Percentiles rank a stretch among this genome's conserved stretches.
Conservation (phyloP, 495 filamentous ascomycete genomes). For the Trichoderma gamsii region DNA sequence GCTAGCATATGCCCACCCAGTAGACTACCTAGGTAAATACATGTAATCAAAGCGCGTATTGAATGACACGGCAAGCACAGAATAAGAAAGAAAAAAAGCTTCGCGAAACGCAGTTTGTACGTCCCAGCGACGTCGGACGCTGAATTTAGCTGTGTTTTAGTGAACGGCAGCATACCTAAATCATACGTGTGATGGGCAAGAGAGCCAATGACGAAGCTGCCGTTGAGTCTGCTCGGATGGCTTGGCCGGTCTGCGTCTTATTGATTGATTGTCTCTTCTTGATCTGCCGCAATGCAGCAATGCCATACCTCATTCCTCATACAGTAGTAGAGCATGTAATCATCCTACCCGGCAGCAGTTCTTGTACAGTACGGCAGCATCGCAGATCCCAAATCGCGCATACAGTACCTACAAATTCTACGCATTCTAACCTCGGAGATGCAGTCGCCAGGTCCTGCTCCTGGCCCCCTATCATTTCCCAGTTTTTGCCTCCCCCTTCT, state of each 20-base stretch:
- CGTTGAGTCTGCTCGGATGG: background rate
- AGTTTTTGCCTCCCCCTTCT: background rate
- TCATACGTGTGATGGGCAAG: background rate
- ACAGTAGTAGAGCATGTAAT: too few species aligned
- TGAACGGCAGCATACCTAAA: slow-evolving; percentile 9
- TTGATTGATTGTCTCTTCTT: too few species aligned
- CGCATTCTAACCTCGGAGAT: background rate
- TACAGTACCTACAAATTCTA: too few species aligned
- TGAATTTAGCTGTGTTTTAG: background rate
- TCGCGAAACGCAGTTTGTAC: background rate
- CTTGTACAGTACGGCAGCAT: background rate
- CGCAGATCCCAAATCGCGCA: background rate
- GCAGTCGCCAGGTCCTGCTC: background rate
- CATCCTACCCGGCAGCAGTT: too few species aligned
- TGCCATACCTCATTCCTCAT: too few species aligned
- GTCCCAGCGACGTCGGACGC: slow-evolving; percentile 9
- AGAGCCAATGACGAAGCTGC: background rate
- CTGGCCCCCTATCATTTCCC: background rate
- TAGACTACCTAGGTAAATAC: background rate
- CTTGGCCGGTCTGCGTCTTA: too few species aligned
- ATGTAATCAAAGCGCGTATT: background rate
- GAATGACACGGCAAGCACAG: background rate
- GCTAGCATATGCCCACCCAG: too few species aligned
- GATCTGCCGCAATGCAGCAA: too few species aligned
- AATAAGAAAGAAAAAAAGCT: background rate